Percentiles rank a stretch among this genome's conserved stretches.
phyloP scores from a whole-genome alignment of 148 eudicot species.

The Spergularia marina region DNA sequence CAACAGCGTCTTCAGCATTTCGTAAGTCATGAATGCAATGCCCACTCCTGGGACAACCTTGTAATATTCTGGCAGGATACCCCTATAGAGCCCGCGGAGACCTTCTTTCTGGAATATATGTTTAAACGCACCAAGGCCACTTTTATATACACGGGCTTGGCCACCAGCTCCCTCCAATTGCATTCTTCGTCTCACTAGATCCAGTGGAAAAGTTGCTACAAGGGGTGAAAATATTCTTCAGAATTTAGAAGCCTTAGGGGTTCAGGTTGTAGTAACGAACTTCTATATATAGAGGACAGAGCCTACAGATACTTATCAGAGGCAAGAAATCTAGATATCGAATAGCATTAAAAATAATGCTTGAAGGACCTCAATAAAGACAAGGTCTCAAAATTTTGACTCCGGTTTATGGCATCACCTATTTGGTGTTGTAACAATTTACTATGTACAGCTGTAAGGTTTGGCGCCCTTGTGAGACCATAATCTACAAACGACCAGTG shows the following conservation, averaged over 20 bases:
- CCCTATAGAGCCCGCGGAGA: slow-evolving; percentile 58
- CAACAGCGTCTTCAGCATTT: slow-evolving; percentile 54
- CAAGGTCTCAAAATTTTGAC: no score
- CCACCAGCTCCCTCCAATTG: slow-evolving; percentile 71
- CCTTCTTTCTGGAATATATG: slow-evolving; percentile 61
- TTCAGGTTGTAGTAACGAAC: no score
- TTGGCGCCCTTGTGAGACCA: no score
- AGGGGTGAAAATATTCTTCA: neutral
- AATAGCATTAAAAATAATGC: neutral
- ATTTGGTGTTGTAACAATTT: no score
- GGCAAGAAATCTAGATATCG: neutral
- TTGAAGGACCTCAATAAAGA: no score
- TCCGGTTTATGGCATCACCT: no score
- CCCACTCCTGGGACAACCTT: slow-evolving; percentile 76
- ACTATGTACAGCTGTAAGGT: no score
- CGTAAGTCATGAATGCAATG: slow-evolving; percentile 68
- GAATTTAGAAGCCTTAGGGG: neutral
- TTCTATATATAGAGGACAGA: no score
- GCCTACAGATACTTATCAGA: no score
- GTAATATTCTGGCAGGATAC: slow-evolving; percentile 65
- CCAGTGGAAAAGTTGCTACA: slow-evolving; percentile 69
- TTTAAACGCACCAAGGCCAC: slow-evolving; percentile 45
- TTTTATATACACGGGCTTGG: slow-evolving; percentile 50
- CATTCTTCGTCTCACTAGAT: slow-evolving; percentile 68
- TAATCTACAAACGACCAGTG: no score